Base-by-base conservation (phyloP, 805 yeast species). In the Clavispora fructus region DNA sequence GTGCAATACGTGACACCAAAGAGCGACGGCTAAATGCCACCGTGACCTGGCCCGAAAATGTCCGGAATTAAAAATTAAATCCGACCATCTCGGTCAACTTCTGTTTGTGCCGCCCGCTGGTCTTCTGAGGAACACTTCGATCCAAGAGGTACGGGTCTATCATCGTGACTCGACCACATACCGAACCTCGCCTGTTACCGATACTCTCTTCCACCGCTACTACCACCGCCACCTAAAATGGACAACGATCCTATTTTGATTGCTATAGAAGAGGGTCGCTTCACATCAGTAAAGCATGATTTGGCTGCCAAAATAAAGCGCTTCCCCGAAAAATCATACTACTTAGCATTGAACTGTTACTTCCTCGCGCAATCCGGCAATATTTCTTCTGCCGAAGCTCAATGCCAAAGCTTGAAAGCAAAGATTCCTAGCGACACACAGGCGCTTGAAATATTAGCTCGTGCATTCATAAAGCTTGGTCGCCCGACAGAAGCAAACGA, bases 281-380 rank as follows among this genome's bases (percentile, higher is more conserved):
- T 65, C 59, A 69, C 71, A 39, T 63, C 67, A 43, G 92, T 92
- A 2, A 66, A 71, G 53, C 66, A 69, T 16, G 67, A 77, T 40
- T 61, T 82, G 12, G 63, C 70, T 42, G 66, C 73, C 44, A 77
- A 80, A 55, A 62, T 79, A 45, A 68, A 70, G 40, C 77, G 78
- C 57, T 68, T 68, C 42, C 94, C 95, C 2, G 73, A 77, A 27
- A 70, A 78, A 28, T 71, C 80, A 6, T 80, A 77, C 52, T 79
- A 77, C 65, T 62, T 65, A 44, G 84, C 80, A 1, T 60, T 79
- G 40, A 63, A 67, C 41, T 61, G 69, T 31, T 66, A 67, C 41
- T 55, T 69, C 9, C 56, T 65, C 14, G 65, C 64, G 27, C 56
- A 62, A 32, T 57, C 57, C 16, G 75, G 75, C 13, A 55, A 68